Base-by-base conservation (phyloP, 345 rosid species). In the Brassica nigra region DNA sequence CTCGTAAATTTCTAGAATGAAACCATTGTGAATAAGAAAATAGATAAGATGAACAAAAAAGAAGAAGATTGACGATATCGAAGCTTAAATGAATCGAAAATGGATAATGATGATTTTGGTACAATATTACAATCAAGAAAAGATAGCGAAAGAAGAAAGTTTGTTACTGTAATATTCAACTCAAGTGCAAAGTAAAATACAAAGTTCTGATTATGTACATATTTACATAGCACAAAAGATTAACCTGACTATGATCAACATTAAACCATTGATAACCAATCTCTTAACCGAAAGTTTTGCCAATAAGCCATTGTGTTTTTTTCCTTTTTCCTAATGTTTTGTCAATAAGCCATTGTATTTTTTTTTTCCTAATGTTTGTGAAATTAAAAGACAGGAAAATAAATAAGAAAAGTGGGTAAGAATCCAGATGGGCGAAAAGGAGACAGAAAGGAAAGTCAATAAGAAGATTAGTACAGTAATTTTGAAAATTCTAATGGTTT, bases 371-470 rank as follows among this genome's bases (percentile, higher is more conserved):
- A 12, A 39, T 39, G 47, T 39, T 39, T 10, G 47, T 39, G 47
- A 39, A 39, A 39, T 2, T 9, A 3, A 31, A 31, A 12, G 54
- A 11, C 54, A 47, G 15, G 54, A 36, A 65, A 6, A 37, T 10
- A 64, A 2, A 8, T 31, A 23, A 5, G 59, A 11, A 30, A 65
- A 31, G 71, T 65, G 72, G 81, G 78, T 66, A 65, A 6, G 64
- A 75, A 52, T 34, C 37, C 64, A 66, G 66, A 67, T 27, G 49
- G 37, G 49, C 12, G 33, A 31, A 74, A 49, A 74, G 69, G 83
- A 74, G 83, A 80, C 78, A 80, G 36, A 69, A 34, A 54, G 75
- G 61, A 63, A 80, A 69, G 71, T 74, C 76, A 62, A 20, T 15
- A 74, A 74, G 49, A 62, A 68, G 44, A 49, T 67, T 73, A 34